Base-by-base conservation (phyloP, 2,329 filamentous ascomycete genomes). In the Alternaria sp. region DNA sequence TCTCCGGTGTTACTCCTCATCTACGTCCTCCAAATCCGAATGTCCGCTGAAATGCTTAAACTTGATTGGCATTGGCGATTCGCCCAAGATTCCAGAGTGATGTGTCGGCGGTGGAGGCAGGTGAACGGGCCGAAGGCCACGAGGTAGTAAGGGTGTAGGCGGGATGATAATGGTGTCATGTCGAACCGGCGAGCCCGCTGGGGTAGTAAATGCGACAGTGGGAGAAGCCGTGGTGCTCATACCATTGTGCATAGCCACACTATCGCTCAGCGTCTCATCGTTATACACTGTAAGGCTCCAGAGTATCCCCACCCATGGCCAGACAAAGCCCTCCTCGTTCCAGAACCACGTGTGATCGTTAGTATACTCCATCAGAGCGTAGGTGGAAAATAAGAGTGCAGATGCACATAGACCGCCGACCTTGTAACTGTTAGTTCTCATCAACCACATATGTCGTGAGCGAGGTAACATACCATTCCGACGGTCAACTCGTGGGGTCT, bases 311-410 rank as follows among this genome's bases (percentile, higher is more conserved):
- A 59, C 41, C 60, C 60, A 62, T 5, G 52, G 60, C 56, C 60
- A 59, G 4, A 62, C 51, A 11, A 51, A 60, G 28, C 57, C 56
- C 7, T 51, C 46, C 7, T 56, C 56, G 6, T 62, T 28, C 60
- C 60, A 62, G 7, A 51, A 56, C 60, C 60, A 62, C 7, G 47
- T 54, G 14, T 52, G 46, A 3, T 42, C 52, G 16, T 60, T 57
- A 2, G 41, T 3, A 9, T 59, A 62, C 38, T 55, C 51, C 24
- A 52, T 20, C 28, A 62, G 28, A 12, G 57, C 51, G 14, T 56
- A 26, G 18, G 41, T 20, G 22, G 57, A 7, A 14, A 56, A 49
- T 9, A 62, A 28, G 4, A 62, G 18, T 30, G n/a, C 12, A n/a
- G 20, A 14, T 5, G 47, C 51, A 20, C 46, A 32, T 9, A 53